phyloP scores from a whole-genome alignment of 2,329 filamentous ascomycete species.

The Cercospora sojina region DNA sequence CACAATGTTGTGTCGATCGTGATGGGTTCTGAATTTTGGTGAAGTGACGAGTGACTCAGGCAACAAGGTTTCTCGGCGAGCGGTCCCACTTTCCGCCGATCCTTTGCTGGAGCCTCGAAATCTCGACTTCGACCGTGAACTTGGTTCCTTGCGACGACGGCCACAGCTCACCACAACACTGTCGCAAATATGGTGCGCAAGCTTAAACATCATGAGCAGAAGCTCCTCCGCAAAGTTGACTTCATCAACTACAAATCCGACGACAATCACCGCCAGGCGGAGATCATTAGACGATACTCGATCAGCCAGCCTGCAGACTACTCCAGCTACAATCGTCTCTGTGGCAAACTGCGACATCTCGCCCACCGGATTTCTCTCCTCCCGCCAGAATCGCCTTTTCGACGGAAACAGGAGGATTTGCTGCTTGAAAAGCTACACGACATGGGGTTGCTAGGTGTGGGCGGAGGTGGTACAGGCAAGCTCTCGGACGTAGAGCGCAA shows the following conservation, averaged over 20 bases:
- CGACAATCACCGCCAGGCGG: slow-evolving; percentile 77
- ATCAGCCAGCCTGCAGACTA: slow-evolving; percentile 90
- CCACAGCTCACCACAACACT: background rate
- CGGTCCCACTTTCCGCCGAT: background rate
- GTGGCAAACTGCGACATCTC: slow-evolving; percentile 75
- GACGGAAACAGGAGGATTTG: slow-evolving; percentile 80
- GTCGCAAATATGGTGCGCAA: slow-evolving; percentile 76
- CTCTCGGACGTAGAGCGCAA: slow-evolving; percentile 74
- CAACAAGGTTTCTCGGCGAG: slow-evolving; percentile 2
- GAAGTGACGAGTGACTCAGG: slow-evolving; percentile 7
- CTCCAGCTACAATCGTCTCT: slow-evolving; percentile 50
- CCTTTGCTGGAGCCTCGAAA: slow-evolving; percentile 5
- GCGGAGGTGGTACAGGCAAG: slow-evolving; percentile 62
- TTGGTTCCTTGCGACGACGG: slow-evolving; percentile 4
- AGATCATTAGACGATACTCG: slow-evolving; percentile 79
- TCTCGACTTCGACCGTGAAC: slow-evolving; percentile 4
- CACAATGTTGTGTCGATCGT: background rate
- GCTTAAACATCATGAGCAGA: slow-evolving; percentile 95
- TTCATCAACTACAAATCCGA: slow-evolving; percentile 85
- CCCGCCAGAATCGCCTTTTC: slow-evolving; percentile 72
- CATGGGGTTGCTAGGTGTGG: slow-evolving; percentile 79
- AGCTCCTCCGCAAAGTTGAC: slow-evolving; percentile 88
- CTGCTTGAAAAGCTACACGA: slow-evolving; percentile 89
- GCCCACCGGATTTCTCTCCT: slow-evolving; percentile 84
- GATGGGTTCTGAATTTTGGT: background rate